phyloP scores from a whole-genome alignment of 1,284 basidiomycete species.

The Pseudozyma sp. region DNA sequence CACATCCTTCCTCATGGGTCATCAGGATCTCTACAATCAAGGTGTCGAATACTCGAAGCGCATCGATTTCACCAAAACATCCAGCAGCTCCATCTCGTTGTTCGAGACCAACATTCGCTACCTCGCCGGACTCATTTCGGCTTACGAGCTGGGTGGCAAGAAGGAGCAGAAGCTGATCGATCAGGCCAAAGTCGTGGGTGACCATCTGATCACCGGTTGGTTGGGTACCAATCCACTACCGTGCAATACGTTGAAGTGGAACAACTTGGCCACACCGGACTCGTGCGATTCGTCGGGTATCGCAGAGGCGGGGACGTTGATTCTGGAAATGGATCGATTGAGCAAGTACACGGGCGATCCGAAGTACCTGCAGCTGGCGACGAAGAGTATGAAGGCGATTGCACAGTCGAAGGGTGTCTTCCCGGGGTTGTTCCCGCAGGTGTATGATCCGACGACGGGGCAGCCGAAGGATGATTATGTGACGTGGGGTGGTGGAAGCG shows the following conservation, averaged over 20 bases:
- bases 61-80: constrained; percentile 55
- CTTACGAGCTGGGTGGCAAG: constrained; percentile 61
- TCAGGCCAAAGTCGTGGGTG: constrained; percentile 57
- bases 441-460: constrained; percentile 25
- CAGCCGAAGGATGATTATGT: constrained; percentile 46
- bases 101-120: constrained; percentile 66
- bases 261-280: constrained; percentile 27
- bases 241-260: constrained; percentile 60
- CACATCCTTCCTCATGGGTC: constrained; percentile 61
- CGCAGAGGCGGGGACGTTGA: constrained; percentile 57
- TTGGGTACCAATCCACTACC: constrained; percentile 53
- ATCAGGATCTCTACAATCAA: constrained; percentile 44
- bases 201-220: constrained; percentile 58
- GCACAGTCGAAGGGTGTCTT: constrained; percentile 39
- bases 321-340: constrained; percentile 59
- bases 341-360: constrained; percentile 51
- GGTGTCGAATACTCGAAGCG: constrained; percentile 35
- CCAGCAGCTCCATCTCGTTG: constrained; percentile 37
- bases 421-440: constrained; percentile 49
- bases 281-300: constrained; percentile 37
- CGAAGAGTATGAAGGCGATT: constrained; percentile 54
- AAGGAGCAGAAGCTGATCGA: constrained; percentile 51
- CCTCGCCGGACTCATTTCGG: constrained; percentile 57
- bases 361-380: constrained; percentile 49
- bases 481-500: constrained; percentile 63